Evolutionary conservation across 306 rosid genomes (phyloP).

Genomic region (Quercus variabilis): DNA sequence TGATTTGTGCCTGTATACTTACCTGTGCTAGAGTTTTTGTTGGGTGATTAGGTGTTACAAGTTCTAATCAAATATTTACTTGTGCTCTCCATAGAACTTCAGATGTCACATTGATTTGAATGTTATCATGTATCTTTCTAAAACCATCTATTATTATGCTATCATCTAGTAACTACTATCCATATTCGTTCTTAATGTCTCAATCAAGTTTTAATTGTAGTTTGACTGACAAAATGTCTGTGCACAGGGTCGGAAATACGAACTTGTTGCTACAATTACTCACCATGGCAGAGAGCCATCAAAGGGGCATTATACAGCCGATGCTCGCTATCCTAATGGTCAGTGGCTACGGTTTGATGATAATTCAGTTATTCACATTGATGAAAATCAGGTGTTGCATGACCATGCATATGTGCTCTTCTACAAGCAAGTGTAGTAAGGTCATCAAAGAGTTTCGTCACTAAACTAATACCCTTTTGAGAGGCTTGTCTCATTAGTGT

Average conservation of each 20-base stretch:
- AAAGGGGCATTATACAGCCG: constrained; percentile 95
- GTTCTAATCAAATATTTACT: background rate
- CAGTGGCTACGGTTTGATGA: constrained; percentile 90
- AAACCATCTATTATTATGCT: background rate
- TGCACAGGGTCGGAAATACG: constrained; percentile 78
- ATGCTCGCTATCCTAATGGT: constrained; percentile 58
- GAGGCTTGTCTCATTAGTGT: constrained; percentile 3
- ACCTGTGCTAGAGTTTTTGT: background rate
- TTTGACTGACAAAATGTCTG: background rate
- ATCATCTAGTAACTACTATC: too few relatives aligned
- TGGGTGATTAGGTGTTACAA: background rate
- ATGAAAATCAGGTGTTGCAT: constrained; percentile 65
- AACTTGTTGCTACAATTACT: constrained; percentile 89
- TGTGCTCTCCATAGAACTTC: background rate
- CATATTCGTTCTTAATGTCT: background rate
- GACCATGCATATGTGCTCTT: constrained; percentile 89
- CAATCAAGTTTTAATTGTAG: background rate
- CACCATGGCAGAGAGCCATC: constrained; percentile 95
- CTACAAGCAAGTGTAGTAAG: constrained; percentile 47
- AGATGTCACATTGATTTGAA: background rate
- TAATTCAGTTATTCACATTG: constrained; percentile 68
- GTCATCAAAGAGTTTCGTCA: background rate
- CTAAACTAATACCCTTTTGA: background rate
- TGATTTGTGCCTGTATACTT: background rate
- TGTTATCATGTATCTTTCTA: too few relatives aligned